Base-by-base conservation (phyloP, 495 filamentous ascomycete species). In the Thozetella sp. region DNA sequence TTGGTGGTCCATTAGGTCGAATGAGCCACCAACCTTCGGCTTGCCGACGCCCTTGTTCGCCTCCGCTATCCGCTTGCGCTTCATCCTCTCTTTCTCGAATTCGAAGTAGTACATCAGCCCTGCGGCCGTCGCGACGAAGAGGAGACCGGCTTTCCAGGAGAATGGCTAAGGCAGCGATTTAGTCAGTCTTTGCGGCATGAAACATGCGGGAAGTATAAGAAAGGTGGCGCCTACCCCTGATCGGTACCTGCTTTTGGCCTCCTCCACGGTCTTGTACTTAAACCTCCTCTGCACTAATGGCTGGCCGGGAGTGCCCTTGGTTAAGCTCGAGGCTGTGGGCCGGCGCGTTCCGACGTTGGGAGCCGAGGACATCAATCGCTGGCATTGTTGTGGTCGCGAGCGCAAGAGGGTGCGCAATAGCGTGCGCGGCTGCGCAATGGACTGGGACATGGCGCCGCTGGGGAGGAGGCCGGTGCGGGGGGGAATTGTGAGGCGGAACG, bases 1-100 rank as follows among this genome's bases (percentile, higher is more conserved):
- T 45, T 94, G 74, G 56, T 95, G 86, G 73, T 97, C 92, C 59
- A 90, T 77, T 67, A 99, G 73, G 57, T 90, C 77, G 69, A 99
- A 96, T 43, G 84, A 78, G 9, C 95, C 95, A 19, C 95, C 95
- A 26, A 99, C 92, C 79, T 96, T 97, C 48, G 95, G 95, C 75
- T 79, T 88, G 2, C 95, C 95, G 25, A 96, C 86, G 15, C 95
- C 95, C 80, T 99, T 99, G 51, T 88, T 88, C 70, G 93, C 88
- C 72, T 98, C 93, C 1, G 92, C 92, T 55, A 97, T 82, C 34
- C 92, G 81, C 76, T 92, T 88, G 58, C 93, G 83, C 69, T 93
- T 88, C 84, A 99, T 84, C 55, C 96, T 87, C 55, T 83, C 86
- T 78, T 97, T 97, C 72, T 99, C 95, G 57, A 83, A 79, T 55